Percentiles rank a stretch among this genome's conserved stretches.
Conservation (phyloP, 352 stramenopile species). For the Stephanocyclus meneghinianus region DNA sequence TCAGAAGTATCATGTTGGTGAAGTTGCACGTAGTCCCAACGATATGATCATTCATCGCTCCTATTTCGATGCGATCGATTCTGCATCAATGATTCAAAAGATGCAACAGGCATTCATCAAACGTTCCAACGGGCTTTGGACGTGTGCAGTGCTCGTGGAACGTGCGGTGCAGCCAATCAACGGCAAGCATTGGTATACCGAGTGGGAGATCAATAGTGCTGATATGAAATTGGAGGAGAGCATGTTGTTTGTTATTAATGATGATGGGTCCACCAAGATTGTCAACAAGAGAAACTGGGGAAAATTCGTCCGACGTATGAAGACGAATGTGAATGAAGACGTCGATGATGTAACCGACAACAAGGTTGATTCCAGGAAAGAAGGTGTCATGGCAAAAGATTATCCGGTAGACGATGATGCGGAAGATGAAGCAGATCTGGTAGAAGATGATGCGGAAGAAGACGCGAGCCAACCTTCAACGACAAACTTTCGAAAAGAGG, state of each 20-base stretch:
- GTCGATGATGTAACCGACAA: background rate
- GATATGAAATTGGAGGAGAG: constrained; percentile 23
- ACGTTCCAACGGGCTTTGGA: constrained; percentile 33
- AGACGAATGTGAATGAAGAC: background rate
- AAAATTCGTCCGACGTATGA: constrained; percentile 14
- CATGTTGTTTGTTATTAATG: constrained; percentile 38
- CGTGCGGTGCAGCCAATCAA: constrained; percentile 15
- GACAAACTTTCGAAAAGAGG: too few species aligned
- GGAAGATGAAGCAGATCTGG: background rate
- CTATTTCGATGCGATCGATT: constrained; percentile 20
- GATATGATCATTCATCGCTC: constrained; percentile 38
- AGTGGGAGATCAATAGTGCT: constrained; percentile 15
- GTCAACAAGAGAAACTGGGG: constrained; percentile 24
- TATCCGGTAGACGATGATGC: background rate
- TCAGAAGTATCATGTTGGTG: constrained; percentile 10
- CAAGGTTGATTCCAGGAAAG: background rate
- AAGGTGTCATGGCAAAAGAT: background rate
- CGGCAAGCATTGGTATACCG: constrained; percentile 11
- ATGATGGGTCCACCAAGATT: constrained; percentile 37
- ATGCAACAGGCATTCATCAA: constrained; percentile 36
- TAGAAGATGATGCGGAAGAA: background rate
- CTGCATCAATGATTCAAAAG: constrained; percentile 20
- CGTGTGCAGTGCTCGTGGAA: constrained; percentile 6
- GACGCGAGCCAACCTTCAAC: too few species aligned
- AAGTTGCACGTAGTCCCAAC: constrained; percentile 15